Base-by-base conservation (phyloP, 352 stramenopile genomes). In the Pythium apleroticum region DNA sequence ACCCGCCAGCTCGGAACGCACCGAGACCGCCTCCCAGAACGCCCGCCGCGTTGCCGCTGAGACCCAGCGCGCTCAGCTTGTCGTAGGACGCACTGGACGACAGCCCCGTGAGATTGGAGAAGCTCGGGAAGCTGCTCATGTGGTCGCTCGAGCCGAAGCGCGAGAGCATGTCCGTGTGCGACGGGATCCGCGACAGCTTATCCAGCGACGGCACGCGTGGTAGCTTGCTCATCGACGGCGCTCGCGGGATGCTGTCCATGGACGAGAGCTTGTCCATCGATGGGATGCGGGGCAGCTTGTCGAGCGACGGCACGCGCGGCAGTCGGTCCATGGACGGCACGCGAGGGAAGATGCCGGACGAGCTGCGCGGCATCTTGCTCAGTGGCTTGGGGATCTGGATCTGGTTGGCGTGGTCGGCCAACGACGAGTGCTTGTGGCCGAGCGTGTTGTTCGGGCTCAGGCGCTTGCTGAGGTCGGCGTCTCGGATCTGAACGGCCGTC, bases 291-390 rank as follows among this genome's bases (percentile, higher is more conserved):
- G 83, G 74, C 4, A 94, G 41, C 35, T 91, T 91, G 62, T 91
- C 81, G 28, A 80, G 66, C 11, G 78, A 89, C 49, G 83, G 70
- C 24, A 84, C 70, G 22, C 67, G 73, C 5, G 82, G 66, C 46
- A 90, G 68, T 52, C 80, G 90, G 63, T 91, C 84, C 68, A 89
- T 84, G 17, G 80, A 91, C 28, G 84, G 71, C 54, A 90, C 81
- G 41, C 86, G 84, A 19, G 86, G 86, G 57, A 95, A 93, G 33
- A 91, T 92, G 11, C 84, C 84, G 14, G 84, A 92, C 31, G 82
- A 90, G 63, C 77, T 90, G 10, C 84, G 81, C 20, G 81, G 81
- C 76, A 91, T 90, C 71, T 93, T 93, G 73, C 73, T 87, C 54
- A 90, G 63, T 17, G 81, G 78, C 68, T 93, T 93, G 33, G 83